phyloP scores from a whole-genome alignment of 2,329 filamentous ascomycete species.

The Talaromyces islandicus region DNA sequence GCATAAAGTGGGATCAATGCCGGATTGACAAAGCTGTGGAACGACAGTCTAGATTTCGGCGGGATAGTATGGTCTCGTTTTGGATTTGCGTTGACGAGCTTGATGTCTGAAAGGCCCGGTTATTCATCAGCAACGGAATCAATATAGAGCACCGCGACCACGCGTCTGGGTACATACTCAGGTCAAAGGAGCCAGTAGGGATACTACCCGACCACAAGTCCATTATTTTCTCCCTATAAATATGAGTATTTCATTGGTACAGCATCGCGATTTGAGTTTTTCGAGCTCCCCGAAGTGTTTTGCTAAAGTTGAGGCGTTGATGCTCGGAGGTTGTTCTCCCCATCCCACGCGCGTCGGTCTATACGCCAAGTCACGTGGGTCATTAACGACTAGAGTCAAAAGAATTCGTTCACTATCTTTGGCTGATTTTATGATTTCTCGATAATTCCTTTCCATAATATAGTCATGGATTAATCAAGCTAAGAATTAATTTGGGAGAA shows the following conservation, averaged over 20 bases:
- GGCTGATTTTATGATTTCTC: not conserved
- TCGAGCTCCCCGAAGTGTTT: not conserved
- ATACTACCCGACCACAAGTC: constrained; percentile 34
- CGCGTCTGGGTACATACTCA: constrained; percentile 1
- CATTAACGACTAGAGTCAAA: not conserved
- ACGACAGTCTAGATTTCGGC: constrained; percentile 23
- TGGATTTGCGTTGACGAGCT: constrained; percentile 27
- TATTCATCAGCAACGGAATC: not conserved
- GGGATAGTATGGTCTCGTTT: constrained; percentile 28
- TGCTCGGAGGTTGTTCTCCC: not conserved
- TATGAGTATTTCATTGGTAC: not conserved
- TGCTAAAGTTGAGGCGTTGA: not conserved
- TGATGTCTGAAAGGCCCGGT: constrained; percentile 21
- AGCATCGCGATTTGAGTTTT: not conserved
- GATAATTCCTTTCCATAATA: not conserved
- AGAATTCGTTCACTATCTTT: not conserved
- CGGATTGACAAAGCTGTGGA: constrained; percentile 34
- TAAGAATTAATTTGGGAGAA: not conserved
- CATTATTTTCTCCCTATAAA: constrained; percentile 22
- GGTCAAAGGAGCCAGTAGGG: constrained; percentile 14
- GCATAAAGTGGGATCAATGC: constrained; percentile 35
- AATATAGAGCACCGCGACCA: constrained; percentile 1
- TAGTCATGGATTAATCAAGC: not conserved
- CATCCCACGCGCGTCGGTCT: not conserved
- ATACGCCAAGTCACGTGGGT: constrained; percentile 9